Evolutionary conservation across 148 eudicot genomes (phyloP), one percentile per base, ranked within the genome.

Genomic region (Nyssa sinensis): DNA sequence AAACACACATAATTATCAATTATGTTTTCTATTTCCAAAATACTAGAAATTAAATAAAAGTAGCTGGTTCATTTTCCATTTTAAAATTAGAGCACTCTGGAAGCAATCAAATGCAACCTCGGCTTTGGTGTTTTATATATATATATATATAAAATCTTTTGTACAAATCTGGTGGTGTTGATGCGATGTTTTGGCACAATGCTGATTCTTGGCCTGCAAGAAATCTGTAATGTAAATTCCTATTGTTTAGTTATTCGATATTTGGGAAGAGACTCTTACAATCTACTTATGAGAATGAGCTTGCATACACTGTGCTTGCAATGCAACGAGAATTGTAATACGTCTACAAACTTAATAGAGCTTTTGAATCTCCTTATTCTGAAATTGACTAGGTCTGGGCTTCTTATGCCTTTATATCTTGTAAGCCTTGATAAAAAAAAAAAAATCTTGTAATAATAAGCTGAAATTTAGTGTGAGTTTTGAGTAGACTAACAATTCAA

Each of bases 231-330:
- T 17, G 44, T n/a, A n/a, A n/a, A n/a, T 55, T 55, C 17, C 16
- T 19, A 39, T 39, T 7, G 44, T 39, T n/a, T n/a, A n/a, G n/a
- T n/a, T n/a, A n/a, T n/a, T n/a, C n/a, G n/a, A 37, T 9, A 2
- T 51, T 53, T 53, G 9, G 61, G 12, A 29, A 27, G 33, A 25
- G 58, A 29, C 28, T 51, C 37, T 21, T 53, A 31, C 27, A 16
- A 31, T 70, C 29, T 70, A 7, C 72, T 69, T 47, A 19, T 30
- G 47, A 33, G 73, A n/a, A 55, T 53, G 72, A n/a, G 73, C 63
- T 53, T 49, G 24, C 6, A 25, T 35, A 65, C 33, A 8, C 1
- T 59, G 17, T 27, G 51, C 65, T 13, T 71, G 32, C 30, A 7
- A 25, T n/a, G n/a, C 49, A 35, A 14, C 33, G 53, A 25, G 53